A percentile compares a stretch with the other conserved stretches of the same genome.
phyloP scores from a whole-genome alignment of 495 filamentous ascomycete genomes.

The Neurospora sp. region DNA sequence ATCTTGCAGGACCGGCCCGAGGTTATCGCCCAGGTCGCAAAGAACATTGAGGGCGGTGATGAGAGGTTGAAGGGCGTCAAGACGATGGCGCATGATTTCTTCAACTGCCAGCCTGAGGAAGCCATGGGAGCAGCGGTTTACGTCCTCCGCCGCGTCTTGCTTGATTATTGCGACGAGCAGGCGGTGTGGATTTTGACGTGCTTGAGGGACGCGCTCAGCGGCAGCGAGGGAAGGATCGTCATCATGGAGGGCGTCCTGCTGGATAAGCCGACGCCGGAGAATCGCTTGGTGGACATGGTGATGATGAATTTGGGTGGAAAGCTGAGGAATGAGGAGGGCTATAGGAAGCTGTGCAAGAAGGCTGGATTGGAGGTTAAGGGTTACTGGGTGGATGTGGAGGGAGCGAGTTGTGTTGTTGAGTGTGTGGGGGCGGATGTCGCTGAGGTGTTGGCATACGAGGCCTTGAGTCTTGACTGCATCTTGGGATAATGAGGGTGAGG shows the following conservation, averaged over 20 bases:
- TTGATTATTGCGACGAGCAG: conserved; percentile 38
- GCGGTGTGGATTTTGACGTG: conserved; percentile 28
- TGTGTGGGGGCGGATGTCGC: too few relatives aligned
- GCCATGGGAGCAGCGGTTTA: conserved; percentile 38
- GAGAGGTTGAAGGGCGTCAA: conserved; percentile 16
- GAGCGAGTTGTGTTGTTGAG: conserved; percentile 16
- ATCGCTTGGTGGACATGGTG: conserved; percentile 20
- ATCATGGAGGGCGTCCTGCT: conserved; percentile 21
- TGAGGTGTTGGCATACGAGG: too few relatives aligned
- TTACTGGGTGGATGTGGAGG: conserved; percentile 9
- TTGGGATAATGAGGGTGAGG: neutral
- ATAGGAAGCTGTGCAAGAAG: conserved; percentile 3
- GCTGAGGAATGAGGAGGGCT: conserved; percentile 17
- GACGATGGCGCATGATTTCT: conserved; percentile 33
- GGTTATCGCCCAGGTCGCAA: conserved; percentile 25
- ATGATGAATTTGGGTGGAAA: conserved; percentile 26
- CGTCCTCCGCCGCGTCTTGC: conserved; percentile 39
- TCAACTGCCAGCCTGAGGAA: conserved; percentile 32
- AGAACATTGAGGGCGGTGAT: conserved; percentile 1
- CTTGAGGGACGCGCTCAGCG: conserved; percentile 22
- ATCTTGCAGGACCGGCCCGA: conserved; percentile 37
- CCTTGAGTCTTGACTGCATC: too few relatives aligned
- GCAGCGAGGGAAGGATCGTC: conserved; percentile 4
- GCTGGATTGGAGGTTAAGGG: conserved; percentile 17
- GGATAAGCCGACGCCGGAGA: conserved; percentile 10